phyloP scores from a whole-genome alignment of 2,329 filamentous ascomycete genomes.

The Endocalyx cinctus region DNA sequence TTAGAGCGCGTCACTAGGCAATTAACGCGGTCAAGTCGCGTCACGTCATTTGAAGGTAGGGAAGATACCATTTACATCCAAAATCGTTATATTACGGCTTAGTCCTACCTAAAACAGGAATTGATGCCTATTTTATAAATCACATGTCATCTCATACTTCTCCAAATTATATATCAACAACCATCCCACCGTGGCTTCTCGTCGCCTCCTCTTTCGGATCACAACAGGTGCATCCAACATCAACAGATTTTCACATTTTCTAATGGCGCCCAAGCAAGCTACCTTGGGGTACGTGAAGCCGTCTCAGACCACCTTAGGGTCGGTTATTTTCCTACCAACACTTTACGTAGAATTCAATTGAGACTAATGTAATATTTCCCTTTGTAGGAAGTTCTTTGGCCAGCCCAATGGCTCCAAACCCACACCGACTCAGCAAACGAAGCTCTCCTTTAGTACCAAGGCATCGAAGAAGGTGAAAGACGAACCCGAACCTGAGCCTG shows the following conservation, averaged over 20 bases:
- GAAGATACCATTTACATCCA: no score
- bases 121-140: no score
- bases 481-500: conserved; percentile 20
- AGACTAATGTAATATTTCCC: conserved; percentile 9
- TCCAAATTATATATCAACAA: no score
- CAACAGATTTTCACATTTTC: no score
- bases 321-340: conserved; percentile 14
- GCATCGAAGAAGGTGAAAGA: conserved; percentile 31
- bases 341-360: background rate
- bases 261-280: conserved; percentile 29
- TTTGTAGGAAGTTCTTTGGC: conserved; percentile 77
- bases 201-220: conserved; percentile 16
- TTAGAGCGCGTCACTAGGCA: no score
- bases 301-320: conserved; percentile 30
- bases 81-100: no score
- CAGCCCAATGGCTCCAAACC: conserved; percentile 56
- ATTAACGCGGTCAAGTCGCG: no score
- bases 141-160: no score
- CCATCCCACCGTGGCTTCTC: conserved; percentile 20
- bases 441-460: conserved; percentile 68
- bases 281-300: conserved; percentile 31
- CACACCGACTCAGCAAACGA: conserved; percentile 68
- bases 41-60: no score
- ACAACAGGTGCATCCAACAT: conserved; percentile 19
- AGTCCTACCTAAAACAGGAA: no score